Conservation (phyloP, 108 stramenopile genomes). For the Cyclostephanos invisitatus region DNA sequence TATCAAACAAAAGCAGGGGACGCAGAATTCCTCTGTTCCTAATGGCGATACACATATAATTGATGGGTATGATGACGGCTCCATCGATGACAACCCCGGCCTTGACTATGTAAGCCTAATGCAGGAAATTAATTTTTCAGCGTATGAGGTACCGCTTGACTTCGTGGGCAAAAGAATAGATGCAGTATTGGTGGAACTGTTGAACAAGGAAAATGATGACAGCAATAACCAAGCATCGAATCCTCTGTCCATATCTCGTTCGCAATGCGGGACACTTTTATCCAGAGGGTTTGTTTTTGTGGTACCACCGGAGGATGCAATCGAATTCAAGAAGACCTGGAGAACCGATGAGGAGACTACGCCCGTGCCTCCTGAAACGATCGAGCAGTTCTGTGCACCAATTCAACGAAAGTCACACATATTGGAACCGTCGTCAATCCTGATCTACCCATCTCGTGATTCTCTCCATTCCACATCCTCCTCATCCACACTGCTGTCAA, state of each 20-base stretch:
- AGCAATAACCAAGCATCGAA: slow-evolving; percentile 13
- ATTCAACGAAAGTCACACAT: slow-evolving; percentile 40
- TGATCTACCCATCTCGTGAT: slow-evolving; percentile 49
- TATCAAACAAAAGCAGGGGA: slow-evolving; percentile 11
- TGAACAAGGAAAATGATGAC: slow-evolving; percentile 29
- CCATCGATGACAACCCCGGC: slow-evolving; percentile 3
- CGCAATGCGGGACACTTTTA: slow-evolving; percentile 48
- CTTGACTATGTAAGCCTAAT: slow-evolving; percentile 24
- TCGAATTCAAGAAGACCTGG: slow-evolving; percentile 9
- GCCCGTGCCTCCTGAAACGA: slow-evolving; percentile 16
- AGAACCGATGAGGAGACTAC: slow-evolving; percentile 1
- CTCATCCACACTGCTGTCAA: slow-evolving; percentile 39
- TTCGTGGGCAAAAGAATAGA: slow-evolving; percentile 42
- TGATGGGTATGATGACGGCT: slow-evolving; percentile 11
- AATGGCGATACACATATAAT: neutral
- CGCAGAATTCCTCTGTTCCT: neutral
- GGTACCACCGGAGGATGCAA: slow-evolving; percentile 31
- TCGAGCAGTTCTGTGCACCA: slow-evolving; percentile 21
- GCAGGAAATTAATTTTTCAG: slow-evolving; percentile 20
- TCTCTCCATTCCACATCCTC: slow-evolving; percentile 42
- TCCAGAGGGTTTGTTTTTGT: slow-evolving; percentile 39
- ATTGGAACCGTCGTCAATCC: slow-evolving; percentile 36
- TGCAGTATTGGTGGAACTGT: slow-evolving; percentile 38
- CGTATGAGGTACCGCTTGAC: slow-evolving; percentile 15
- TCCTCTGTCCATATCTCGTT: slow-evolving; percentile 33